These are phyloP conservation scores for Coemansia sp. DNA, from an alignment of 192 early-diverging fungal genomes.

Conservation along the genomic window DNA sequence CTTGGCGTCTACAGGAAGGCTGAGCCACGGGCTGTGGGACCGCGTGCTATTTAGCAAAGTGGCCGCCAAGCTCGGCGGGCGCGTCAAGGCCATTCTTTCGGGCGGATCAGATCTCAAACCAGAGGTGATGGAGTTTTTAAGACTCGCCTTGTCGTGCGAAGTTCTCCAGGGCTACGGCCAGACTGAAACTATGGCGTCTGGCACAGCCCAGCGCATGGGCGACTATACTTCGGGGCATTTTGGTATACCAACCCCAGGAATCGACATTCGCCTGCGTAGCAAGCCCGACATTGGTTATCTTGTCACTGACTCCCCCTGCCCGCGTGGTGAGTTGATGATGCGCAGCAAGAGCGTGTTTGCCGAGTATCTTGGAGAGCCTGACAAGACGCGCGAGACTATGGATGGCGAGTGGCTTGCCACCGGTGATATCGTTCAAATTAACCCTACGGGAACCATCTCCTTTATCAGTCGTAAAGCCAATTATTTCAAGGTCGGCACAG, in stretches of 20 bases:
- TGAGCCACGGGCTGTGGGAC: conserved; percentile 80
- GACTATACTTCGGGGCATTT: conserved; percentile 66
- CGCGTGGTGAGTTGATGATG: conserved; percentile 83
- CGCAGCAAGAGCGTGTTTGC: conserved; percentile 68
- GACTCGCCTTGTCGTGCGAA: conserved; percentile 59
- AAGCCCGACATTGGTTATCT: conserved; percentile 80
- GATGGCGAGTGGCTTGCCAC: conserved; percentile 78
- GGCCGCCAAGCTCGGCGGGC: conserved; percentile 69
- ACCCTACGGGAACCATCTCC: conserved; percentile 57
- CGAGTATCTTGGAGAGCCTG: conserved; percentile 76
- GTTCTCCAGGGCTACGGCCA: conserved; percentile 84
- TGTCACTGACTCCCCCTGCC: conserved; percentile 68
- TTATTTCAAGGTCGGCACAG: conserved; percentile 74
- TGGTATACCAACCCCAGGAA: conserved; percentile 61
- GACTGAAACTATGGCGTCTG: conserved; percentile 64
- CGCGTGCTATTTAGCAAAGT: conserved; percentile 82
- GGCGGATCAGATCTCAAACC: conserved; percentile 67
- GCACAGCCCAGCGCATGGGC: conserved; percentile 43
- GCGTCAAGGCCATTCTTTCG: conserved; percentile 66
- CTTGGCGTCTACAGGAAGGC: conserved; percentile 52
- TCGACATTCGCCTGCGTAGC: conserved; percentile 81
- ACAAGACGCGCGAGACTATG: conserved; percentile 66
- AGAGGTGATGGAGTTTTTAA: conserved; percentile 79
- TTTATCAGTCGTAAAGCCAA: conserved; percentile 79
- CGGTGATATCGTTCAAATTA: conserved; percentile 76